Conservation (phyloP, 2,329 filamentous ascomycete genomes). For the Fusarium nisikadoi region DNA sequence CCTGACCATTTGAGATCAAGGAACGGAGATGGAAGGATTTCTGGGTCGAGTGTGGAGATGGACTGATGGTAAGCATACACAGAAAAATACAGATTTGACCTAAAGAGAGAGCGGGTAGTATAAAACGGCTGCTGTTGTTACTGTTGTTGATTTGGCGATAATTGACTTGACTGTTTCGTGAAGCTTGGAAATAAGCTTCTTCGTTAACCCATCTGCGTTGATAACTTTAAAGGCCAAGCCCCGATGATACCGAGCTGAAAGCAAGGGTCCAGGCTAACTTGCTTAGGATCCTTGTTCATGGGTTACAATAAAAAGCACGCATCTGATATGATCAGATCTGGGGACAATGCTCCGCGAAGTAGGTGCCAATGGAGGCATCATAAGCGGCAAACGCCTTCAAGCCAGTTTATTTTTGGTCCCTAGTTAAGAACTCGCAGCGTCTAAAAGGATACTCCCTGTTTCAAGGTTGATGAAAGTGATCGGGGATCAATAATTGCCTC, state of each 20-base stretch:
- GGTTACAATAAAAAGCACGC: slow-evolving; percentile 6
- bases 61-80: background rate
- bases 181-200: slow-evolving; percentile 11
- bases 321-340: background rate
- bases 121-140: background rate
- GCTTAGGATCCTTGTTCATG: background rate
- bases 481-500: background rate
- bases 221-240: background rate
- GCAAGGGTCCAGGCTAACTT: background rate
- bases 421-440: too few species aligned
- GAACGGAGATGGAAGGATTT: slow-evolving; percentile 4
- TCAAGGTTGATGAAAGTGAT: background rate
- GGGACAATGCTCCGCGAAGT: background rate
- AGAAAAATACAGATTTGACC: background rate
- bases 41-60: slow-evolving; percentile 1
- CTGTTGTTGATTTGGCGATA: too few species aligned
- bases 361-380: background rate
- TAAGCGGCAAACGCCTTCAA: too few species aligned
- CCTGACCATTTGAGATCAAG: background rate
- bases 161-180: background rate
- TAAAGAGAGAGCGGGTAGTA: background rate
- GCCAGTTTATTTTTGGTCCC: too few species aligned
- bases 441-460: too few species aligned
- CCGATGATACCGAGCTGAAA: slow-evolving; percentile 25
- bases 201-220: background rate